Percentiles rank a stretch among this genome's conserved stretches.
Conservation (phyloP, 768 basidiomycete species). For the Tricholomella constricta region DNA sequence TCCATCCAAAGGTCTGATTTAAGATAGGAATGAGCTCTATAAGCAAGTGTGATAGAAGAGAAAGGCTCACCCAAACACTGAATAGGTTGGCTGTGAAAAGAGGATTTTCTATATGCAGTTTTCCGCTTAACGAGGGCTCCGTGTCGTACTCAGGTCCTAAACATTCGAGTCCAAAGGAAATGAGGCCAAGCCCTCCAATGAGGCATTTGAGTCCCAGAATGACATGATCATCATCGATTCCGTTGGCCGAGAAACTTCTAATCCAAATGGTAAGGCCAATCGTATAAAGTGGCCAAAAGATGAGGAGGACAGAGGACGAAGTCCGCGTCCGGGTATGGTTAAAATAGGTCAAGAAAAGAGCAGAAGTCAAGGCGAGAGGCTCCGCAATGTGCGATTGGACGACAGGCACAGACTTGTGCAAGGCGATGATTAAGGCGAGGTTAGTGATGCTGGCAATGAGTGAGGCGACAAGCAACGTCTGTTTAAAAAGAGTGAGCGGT, state of each 20-base stretch:
- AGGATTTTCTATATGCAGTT: conserved; percentile 61
- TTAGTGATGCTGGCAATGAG: conserved; percentile 46
- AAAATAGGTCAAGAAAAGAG: conserved; percentile 54
- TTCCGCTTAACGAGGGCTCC: conserved; percentile 27
- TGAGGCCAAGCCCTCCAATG: conserved; percentile 45
- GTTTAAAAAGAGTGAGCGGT: not conserved
- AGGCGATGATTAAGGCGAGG: conserved; percentile 38
- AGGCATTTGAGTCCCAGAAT: conserved; percentile 48
- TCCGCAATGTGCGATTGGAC: conserved; percentile 59
- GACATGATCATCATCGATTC: conserved; percentile 31
- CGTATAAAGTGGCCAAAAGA: conserved; percentile 82
- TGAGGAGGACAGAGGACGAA: conserved; percentile 70
- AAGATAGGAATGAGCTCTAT: not conserved
- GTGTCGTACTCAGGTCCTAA: conserved; percentile 61
- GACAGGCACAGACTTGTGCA: conserved; percentile 42
- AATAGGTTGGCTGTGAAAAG: conserved; percentile 77
- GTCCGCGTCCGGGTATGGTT: conserved; percentile 73
- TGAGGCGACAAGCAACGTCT: conserved; percentile 55
- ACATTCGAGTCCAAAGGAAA: conserved; percentile 67
- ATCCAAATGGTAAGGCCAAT: conserved; percentile 53
- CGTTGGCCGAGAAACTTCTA: conserved; percentile 49
- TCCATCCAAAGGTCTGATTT: conserved; percentile 75
- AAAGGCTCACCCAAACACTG: conserved; percentile 60
- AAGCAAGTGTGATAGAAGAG: not conserved
- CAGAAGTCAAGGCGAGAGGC: conserved; percentile 49